These are phyloP conservation scores for Chionographis japonica DNA, from an alignment of 106 monocot genomes.

Conservation along the genomic window DNA sequence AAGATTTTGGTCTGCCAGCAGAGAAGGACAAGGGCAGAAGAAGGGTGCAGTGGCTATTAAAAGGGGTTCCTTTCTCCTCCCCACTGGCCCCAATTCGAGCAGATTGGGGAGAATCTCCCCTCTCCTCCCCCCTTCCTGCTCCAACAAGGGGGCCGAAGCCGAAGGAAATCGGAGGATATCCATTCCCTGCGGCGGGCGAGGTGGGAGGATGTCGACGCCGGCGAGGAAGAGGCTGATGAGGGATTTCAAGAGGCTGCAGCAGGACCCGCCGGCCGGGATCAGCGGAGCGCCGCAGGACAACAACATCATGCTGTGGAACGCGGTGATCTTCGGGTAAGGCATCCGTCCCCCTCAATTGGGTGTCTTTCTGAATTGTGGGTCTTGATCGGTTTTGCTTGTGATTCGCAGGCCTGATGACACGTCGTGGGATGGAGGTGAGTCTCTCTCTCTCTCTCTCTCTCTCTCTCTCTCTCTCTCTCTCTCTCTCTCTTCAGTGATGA, in stretches of 20 bases:
- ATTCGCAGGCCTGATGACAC: constrained; percentile 55
- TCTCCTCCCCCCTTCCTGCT: background rate
- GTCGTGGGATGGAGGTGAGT: constrained; percentile 66
- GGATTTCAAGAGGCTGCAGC: constrained; percentile 51
- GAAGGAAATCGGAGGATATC: background rate
- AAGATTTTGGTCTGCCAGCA: too few species aligned
- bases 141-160: background rate
- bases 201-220: constrained; percentile 42
- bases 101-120: too few species aligned
- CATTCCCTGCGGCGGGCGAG: background rate
- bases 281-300: constrained; percentile 51
- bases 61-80: too few species aligned
- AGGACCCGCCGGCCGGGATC: constrained; percentile 51
- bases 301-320: constrained; percentile 56
- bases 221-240: constrained; percentile 54
- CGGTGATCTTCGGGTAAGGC: constrained; percentile 48
- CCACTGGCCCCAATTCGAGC: too few species aligned
- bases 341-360: background rate
- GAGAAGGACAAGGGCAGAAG: too few species aligned
- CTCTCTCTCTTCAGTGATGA: background rate
- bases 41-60: too few species aligned
- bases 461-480: too few species aligned
- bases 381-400: background rate
- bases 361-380: background rate
- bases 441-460: too few species aligned